Percentiles rank a stretch among this genome's conserved stretches.
phyloP scores from a whole-genome alignment of 2,329 filamentous ascomycete species.

The Paraphaeosphaeria minitans region DNA sequence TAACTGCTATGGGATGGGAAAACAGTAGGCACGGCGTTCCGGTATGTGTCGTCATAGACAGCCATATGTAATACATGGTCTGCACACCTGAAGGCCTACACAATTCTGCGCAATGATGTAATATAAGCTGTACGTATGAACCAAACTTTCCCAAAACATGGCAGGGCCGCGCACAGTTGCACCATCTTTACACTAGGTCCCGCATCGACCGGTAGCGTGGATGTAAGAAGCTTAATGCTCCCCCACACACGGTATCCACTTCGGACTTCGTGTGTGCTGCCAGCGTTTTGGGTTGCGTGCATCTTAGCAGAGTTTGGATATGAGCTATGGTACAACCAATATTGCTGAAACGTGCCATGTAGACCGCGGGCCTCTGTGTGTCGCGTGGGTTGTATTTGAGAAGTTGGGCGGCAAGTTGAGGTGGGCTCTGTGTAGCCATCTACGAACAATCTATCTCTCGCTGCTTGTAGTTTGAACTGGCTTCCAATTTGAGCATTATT shows the following conservation, averaged over 20 bases:
- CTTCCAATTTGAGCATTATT: too few relatives aligned
- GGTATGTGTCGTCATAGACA: too few relatives aligned
- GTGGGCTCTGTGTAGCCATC: too few relatives aligned
- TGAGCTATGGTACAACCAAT: not conserved
- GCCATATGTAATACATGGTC: not conserved
- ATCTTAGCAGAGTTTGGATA: not conserved
- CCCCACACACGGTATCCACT: not conserved
- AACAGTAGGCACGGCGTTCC: not conserved
- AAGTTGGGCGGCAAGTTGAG: not conserved
- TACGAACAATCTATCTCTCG: too few relatives aligned
- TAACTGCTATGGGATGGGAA: not conserved
- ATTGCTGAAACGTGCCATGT: not conserved
- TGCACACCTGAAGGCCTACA: not conserved
- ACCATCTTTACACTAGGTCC: not conserved
- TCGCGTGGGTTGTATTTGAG: not conserved
- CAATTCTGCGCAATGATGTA: not conserved
- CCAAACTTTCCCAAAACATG: not conserved
- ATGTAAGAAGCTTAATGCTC: not conserved
- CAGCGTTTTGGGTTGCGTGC: not conserved
- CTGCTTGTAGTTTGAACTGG: too few relatives aligned
- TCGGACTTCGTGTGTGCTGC: not conserved
- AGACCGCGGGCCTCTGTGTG: not conserved
- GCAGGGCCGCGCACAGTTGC: not conserved
- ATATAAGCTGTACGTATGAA: not conserved
- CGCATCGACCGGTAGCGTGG: too few relatives aligned